Conservation (phyloP, 768 basidiomycete species). For the Trametes coccinea region DNA sequence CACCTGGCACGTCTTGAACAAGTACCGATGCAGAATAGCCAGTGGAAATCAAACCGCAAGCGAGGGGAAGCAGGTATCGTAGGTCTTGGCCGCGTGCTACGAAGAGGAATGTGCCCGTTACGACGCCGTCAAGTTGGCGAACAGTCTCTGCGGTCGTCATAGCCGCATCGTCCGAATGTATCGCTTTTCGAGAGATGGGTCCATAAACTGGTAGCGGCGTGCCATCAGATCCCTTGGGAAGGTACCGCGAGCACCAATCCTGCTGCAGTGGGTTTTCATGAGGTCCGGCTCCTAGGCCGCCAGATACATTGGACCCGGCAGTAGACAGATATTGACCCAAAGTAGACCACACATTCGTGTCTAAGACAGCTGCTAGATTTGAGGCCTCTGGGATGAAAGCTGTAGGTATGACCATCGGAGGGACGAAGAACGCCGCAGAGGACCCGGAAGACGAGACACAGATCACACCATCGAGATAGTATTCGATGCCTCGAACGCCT, state of each 20-base stretch:
- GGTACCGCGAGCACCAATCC: not conserved
- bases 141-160: not conserved
- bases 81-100: conserved; percentile 40
- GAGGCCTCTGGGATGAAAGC: conserved; percentile 22
- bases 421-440: conserved; percentile 52
- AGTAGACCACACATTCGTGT: conserved; percentile 29
- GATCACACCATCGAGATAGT: conserved; percentile 2
- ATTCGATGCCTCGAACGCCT: conserved; percentile 43
- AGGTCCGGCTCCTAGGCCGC: conserved; percentile 38
- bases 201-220: not conserved
- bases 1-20: conserved; percentile 30
- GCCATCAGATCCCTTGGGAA: not conserved
- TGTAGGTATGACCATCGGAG: conserved; percentile 57
- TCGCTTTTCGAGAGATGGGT: not conserved
- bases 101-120: conserved; percentile 34
- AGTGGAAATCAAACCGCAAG: conserved; percentile 37
- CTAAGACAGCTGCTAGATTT: conserved; percentile 16
- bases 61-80: conserved; percentile 32
- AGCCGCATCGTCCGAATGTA: conserved; percentile 13
- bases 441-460: conserved; percentile 32
- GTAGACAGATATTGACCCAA: conserved; percentile 32
- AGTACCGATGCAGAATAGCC: conserved; percentile 35
- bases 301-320: conserved; percentile 33
- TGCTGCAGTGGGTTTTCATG: not conserved
- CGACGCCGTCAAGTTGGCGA: no score